A percentile compares a stretch with the other conserved stretches of the same genome.
These are phyloP conservation scores for Hibiscus trionum DNA, from an alignment of 345 rosid species.

Conservation along the genomic window DNA sequence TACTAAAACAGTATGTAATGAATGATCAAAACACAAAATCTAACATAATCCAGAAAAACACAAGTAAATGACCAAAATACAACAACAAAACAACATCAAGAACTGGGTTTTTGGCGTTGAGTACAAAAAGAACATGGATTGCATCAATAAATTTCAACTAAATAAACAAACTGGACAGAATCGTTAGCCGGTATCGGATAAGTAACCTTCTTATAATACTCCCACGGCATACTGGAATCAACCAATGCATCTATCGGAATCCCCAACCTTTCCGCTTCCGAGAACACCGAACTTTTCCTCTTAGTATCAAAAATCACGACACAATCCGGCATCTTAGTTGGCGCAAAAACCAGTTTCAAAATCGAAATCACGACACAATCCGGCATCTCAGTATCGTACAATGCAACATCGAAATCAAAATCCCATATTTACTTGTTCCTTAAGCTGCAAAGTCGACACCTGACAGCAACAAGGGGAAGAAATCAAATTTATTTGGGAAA, in stretches of 20 bases:
- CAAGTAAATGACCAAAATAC: not conserved
- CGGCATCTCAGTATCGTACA: no score
- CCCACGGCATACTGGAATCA: slow-evolving; percentile 77
- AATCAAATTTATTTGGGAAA: no score
- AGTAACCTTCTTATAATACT: slow-evolving; percentile 57
- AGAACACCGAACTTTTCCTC: slow-evolving; percentile 70
- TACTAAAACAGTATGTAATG: no score
- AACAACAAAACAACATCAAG: not conserved
- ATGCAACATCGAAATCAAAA: no score
- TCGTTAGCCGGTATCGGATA: no score
- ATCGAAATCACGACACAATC: no score
- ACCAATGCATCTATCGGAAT: slow-evolving; percentile 85
- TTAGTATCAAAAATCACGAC: slow-evolving; percentile 78
- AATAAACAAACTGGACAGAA: slow-evolving; percentile 11
- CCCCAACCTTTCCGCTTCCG: slow-evolving; percentile 72
- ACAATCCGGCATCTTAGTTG: slow-evolving; percentile 59
- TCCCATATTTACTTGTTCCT: no score
- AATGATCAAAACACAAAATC: slow-evolving; percentile 8
- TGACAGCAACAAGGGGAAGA: no score
- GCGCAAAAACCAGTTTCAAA: no score
- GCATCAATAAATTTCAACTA: not conserved
- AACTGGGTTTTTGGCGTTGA: slow-evolving; percentile 9
- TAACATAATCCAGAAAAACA: not conserved
- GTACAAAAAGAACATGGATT: slow-evolving; percentile 3
- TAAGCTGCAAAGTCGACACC: no score